Percentiles rank a stretch among this genome's conserved stretches.
Evolutionary conservation across 352 stramenopile genomes (phyloP).

Genomic region (Phytophthora pistaciae): DNA sequence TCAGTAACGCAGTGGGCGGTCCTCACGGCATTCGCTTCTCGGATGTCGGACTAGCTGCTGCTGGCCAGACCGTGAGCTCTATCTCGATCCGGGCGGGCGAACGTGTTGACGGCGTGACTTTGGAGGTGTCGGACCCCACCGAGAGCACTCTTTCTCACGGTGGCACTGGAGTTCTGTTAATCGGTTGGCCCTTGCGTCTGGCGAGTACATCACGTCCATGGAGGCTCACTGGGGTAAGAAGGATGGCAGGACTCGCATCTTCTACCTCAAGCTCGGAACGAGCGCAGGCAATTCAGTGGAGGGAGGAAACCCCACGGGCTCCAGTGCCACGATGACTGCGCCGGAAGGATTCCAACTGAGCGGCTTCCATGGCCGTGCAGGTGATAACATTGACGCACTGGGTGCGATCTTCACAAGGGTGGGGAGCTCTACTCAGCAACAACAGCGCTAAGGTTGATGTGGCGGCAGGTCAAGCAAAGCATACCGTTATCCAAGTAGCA

Average conservation of each 20-base stretch:
- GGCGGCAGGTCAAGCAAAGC: not conserved
- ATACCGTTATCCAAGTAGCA: too few relatives aligned
- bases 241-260: conserved; percentile 40
- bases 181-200: conserved; percentile 42
- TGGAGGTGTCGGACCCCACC: conserved; percentile 34
- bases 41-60: conserved; percentile 25
- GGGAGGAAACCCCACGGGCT: conserved; percentile 35
- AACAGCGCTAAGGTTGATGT: not conserved
- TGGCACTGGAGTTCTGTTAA: conserved; percentile 32
- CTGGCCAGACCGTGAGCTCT: conserved; percentile 27
- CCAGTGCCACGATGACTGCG: conserved; percentile 41
- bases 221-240: conserved; percentile 51
- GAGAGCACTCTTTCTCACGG: conserved; percentile 42
- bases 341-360: conserved; percentile 51
- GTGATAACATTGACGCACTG: conserved; percentile 45
- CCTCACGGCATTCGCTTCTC: conserved; percentile 46
- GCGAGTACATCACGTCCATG: conserved; percentile 52
- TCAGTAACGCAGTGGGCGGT: conserved; percentile 41
- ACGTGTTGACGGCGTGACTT: conserved; percentile 43
- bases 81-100: conserved; percentile 38
- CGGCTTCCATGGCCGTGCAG: conserved; percentile 51
- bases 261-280: conserved; percentile 48
- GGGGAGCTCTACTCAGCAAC: not conserved
- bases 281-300: conserved; percentile 33
- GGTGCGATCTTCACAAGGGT: conserved; percentile 34